phyloP scores from a whole-genome alignment of 2,329 filamentous ascomycete species.

The Ophiostoma australiae region DNA sequence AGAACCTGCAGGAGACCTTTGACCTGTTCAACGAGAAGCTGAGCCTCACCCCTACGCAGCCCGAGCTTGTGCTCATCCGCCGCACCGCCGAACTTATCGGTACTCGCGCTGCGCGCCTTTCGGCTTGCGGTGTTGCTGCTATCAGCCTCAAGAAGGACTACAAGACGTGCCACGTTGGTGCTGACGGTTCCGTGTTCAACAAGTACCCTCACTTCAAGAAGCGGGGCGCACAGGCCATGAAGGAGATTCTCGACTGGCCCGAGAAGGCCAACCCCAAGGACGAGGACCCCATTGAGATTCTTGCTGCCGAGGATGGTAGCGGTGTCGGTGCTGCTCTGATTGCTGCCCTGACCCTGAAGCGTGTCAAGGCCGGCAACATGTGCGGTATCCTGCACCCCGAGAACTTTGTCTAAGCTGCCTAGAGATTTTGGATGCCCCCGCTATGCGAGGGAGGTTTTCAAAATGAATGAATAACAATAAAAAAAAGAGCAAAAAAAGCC shows the following conservation, averaged over 20 bases:
- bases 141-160: conserved; percentile 97
- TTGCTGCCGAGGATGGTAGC: conserved; percentile 89
- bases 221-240: conserved; percentile 79
- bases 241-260: conserved; percentile 94
- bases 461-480: conserved; percentile 6
- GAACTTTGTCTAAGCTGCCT: conserved; percentile 47
- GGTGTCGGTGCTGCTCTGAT: conserved; percentile 97
- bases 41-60: conserved; percentile 61
- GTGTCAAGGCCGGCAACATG: conserved; percentile 58
- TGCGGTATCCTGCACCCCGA: conserved; percentile 61
- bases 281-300: conserved; percentile 80
- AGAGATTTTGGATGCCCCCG: neutral
- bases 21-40: conserved; percentile 78
- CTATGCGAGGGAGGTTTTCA: neutral
- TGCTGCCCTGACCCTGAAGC: conserved; percentile 65
- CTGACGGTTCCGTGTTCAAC: conserved; percentile 96
- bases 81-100: conserved; percentile 90
- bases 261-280: conserved; percentile 63
- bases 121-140: conserved; percentile 88
- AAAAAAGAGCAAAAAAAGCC: neutral
- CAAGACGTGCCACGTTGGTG: conserved; percentile 83
- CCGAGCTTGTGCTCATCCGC: conserved; percentile 84
- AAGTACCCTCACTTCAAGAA: conserved; percentile 98
- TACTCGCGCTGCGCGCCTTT: conserved; percentile 86
- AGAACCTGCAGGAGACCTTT: conserved; percentile 85